Evolutionary conservation across 2,329 filamentous ascomycete genomes (phyloP).

Genomic region (Microdochium trichocladiopsis): DNA sequence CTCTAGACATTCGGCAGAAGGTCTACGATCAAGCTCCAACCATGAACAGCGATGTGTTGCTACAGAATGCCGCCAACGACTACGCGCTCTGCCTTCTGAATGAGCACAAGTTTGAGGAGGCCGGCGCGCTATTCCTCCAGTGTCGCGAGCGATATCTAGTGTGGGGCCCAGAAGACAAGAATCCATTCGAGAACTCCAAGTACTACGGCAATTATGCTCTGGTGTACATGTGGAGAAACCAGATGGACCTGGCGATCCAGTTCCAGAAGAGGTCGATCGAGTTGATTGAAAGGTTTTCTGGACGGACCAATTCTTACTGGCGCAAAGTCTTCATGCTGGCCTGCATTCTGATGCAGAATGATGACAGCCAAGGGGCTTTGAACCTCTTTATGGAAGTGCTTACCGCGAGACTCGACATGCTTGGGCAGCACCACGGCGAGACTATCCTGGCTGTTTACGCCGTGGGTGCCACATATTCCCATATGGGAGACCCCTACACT

Average conservation of each 20-base stretch:
- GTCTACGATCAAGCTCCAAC: constrained; percentile 3
- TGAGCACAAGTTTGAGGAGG: constrained; percentile 9
- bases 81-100: constrained; percentile 9
- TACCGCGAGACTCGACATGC: constrained; percentile 1
- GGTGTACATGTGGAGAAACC: constrained; percentile 5
- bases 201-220: constrained; percentile 9
- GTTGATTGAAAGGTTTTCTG: background rate
- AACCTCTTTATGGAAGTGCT: constrained; percentile 4
- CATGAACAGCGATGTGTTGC: constrained; percentile 6
- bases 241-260: background rate
- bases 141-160: constrained; percentile 6
- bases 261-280: background rate
- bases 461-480: constrained; percentile 4
- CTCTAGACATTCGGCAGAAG: constrained; percentile 4
- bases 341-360: constrained; percentile 3
- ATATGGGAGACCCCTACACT: constrained; percentile 1
- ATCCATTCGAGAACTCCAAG: constrained; percentile 12
- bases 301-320: constrained; percentile 3
- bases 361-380: constrained; percentile 4
- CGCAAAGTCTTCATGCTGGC: constrained; percentile 6
- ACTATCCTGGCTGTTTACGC: constrained; percentile 6
- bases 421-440: constrained; percentile 3
- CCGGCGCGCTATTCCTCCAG: constrained; percentile 4
- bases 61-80: constrained; percentile 10
- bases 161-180: constrained; percentile 8